A percentile compares a stretch with the other conserved stretches of the same genome.
These are phyloP conservation scores for Spathaspora sp. DNA, from an alignment of 1,139 yeast genomes.

Conservation along the genomic window DNA sequence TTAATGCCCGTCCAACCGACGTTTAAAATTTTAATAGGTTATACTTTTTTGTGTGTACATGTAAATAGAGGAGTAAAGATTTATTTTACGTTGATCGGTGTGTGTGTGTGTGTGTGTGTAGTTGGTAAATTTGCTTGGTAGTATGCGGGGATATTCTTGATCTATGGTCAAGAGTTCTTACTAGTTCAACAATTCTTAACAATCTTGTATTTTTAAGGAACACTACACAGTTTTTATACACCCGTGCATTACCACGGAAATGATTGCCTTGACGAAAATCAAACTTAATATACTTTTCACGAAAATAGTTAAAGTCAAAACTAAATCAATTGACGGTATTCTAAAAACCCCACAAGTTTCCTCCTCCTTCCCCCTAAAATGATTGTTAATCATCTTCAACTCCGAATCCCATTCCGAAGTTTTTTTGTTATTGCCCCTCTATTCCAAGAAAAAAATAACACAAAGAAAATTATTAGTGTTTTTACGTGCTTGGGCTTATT, in stretches of 20 bases:
- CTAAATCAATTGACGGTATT: too few species aligned
- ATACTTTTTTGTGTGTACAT: background rate
- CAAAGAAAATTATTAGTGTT: background rate
- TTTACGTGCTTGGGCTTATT: background rate
- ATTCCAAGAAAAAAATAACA: background rate
- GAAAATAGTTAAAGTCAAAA: too few species aligned
- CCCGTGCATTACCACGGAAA: too few species aligned
- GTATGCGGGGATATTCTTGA: background rate
- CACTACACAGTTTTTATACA: too few species aligned
- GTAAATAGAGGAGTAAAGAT: background rate
- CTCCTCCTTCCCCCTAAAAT: too few species aligned
- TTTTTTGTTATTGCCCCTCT: background rate
- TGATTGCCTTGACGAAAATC: too few species aligned
- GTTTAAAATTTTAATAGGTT: slow-evolving; percentile 5
- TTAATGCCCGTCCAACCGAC: slow-evolving; percentile 17
- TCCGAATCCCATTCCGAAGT: background rate
- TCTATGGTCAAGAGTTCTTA: background rate
- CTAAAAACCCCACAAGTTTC: too few species aligned
- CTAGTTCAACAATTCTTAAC: background rate
- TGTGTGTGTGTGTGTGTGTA: background rate
- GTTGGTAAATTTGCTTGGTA: background rate
- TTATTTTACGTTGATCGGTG: background rate
- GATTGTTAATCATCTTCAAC: background rate
- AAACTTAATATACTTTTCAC: too few species aligned
- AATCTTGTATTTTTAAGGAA: background rate